Percentiles rank a stretch among this genome's conserved stretches.
phyloP scores from a whole-genome alignment of 768 basidiomycete genomes.

The Lyophyllum atratum region DNA sequence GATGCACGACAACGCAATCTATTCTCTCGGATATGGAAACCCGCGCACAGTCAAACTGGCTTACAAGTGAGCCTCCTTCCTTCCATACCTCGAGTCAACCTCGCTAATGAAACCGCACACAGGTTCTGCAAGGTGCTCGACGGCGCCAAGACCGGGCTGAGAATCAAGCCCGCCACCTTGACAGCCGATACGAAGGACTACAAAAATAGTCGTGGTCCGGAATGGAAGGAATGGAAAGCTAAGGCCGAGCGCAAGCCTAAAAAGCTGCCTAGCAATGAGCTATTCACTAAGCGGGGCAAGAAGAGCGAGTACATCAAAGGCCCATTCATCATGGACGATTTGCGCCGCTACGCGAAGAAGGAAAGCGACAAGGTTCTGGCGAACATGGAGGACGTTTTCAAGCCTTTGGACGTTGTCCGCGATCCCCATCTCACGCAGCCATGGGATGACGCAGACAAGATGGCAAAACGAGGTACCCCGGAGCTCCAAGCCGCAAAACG shows the following conservation, averaged over 20 bases:
- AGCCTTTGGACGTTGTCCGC: background rate
- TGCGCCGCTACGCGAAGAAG: conserved; percentile 12
- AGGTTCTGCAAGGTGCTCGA: conserved; percentile 60
- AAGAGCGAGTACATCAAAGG: conserved; percentile 14
- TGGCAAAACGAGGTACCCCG: conserved; percentile 19
- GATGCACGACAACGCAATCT: conserved; percentile 58
- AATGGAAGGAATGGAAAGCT: conserved; percentile 21
- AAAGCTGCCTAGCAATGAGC: conserved; percentile 5
- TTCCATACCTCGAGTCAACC: background rate
- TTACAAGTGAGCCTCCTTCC: conserved; percentile 38
- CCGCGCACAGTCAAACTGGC: conserved; percentile 53
- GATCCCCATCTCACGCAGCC: conserved; percentile 34
- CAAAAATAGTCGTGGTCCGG: conserved; percentile 15
- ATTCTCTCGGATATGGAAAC: conserved; percentile 52
- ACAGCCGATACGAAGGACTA: conserved; percentile 27
- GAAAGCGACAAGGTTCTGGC: conserved; percentile 17
- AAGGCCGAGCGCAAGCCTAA: background rate
- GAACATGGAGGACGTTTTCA: conserved; percentile 23
- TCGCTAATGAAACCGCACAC: background rate
- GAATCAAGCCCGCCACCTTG: conserved; percentile 35
- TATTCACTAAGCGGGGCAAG: conserved; percentile 14
- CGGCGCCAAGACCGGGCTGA: conserved; percentile 59
- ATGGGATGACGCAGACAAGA: conserved; percentile 33
- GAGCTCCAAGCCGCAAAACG: conserved; percentile 20
- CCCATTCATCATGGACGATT: conserved; percentile 31